A percentile compares a stretch with the other conserved stretches of the same genome.
Conservation (phyloP, 2,329 filamentous ascomycete species). For the Fusarium humuli region DNA sequence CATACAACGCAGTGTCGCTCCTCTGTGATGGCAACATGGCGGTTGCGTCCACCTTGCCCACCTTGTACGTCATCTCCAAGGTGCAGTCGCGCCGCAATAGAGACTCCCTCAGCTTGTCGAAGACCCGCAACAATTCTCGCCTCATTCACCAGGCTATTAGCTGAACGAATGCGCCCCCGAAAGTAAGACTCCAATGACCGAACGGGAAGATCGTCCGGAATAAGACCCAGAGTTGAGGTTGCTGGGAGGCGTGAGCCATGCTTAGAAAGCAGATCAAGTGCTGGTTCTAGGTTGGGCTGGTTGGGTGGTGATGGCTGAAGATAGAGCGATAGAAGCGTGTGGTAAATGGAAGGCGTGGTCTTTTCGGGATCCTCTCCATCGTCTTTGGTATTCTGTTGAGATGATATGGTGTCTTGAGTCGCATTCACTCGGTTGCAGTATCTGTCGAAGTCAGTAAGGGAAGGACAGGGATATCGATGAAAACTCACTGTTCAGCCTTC, state of each 20-base stretch:
- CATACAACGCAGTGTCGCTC: constrained; percentile 93
- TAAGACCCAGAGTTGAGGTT: constrained; percentile 84
- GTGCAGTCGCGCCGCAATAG: constrained; percentile 77
- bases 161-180: constrained; percentile 86
- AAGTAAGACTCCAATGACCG: constrained; percentile 90
- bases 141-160: constrained; percentile 84
- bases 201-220: constrained; percentile 83
- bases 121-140: constrained; percentile 81
- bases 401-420: constrained; percentile 60
- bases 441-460: constrained; percentile 56
- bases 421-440: constrained; percentile 91
- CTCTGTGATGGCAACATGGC: constrained; percentile 83
- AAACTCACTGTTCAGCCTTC: constrained; percentile 89
- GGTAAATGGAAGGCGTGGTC: constrained; percentile 83
- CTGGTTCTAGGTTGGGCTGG: constrained; percentile 78
- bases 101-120: constrained; percentile 82
- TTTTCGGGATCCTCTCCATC: constrained; percentile 58
- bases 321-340: constrained; percentile 90
- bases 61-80: constrained; percentile 74
- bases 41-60: constrained; percentile 65
- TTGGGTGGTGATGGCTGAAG: constrained; percentile 82
- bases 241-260: constrained; percentile 94
- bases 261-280: constrained; percentile 86
- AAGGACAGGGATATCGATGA: background rate
- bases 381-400: constrained; percentile 51